Evolutionary conservation across 805 yeast genomes (phyloP), one percentile per base, ranked within the genome.

Genomic region (Candida endomychidarum): DNA sequence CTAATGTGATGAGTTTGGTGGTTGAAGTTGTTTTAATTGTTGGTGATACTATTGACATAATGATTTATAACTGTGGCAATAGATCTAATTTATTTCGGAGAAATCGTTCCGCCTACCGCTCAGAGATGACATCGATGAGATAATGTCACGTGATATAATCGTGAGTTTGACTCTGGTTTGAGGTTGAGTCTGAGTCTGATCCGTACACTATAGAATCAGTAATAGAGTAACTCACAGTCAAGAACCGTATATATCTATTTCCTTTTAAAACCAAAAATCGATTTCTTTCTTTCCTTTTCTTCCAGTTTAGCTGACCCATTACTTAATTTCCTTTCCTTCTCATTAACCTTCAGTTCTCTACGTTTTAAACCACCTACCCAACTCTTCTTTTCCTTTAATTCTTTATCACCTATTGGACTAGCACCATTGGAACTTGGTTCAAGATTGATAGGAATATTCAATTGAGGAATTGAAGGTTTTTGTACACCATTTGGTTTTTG

Each of bases 361-460:
- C 65, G 49, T 37, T 64, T 65, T 21, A 67, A 53, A 0, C 69
- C 66, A 2, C 67, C 68, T 4, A 67, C 68, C 70, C 71, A 65
- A 24, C 64, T 55, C 40, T 68, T 68, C 53, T 67, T 66, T 28
- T 65, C 71, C 37, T 49, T 52, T n/a, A 35, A 26, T 11, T 43
- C 46, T 17, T 34, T 23, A 11, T 23, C 21, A 5, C 11, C 12
- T n/a, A 39, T 19, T 16, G 37, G 42, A 29, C 38, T 34, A 12
- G 35, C 14, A 7, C 17, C 27, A 14, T 12, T 10, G 8, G 27
- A 25, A 20, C 5, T n/a, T 5, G 28, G 10, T 8, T 26, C 34
- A 7, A 22, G n/a, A 18, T 12, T n/a, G 11, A 21, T 16, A 2
- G 41, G 41, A 9, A 38, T 32, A 27, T 20, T 26, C 12, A 38